Evolutionary conservation across 495 filamentous ascomycete species (phyloP), one percentile per base, ranked within the genome.

Genomic region (Trichoderma asperelloides): DNA sequence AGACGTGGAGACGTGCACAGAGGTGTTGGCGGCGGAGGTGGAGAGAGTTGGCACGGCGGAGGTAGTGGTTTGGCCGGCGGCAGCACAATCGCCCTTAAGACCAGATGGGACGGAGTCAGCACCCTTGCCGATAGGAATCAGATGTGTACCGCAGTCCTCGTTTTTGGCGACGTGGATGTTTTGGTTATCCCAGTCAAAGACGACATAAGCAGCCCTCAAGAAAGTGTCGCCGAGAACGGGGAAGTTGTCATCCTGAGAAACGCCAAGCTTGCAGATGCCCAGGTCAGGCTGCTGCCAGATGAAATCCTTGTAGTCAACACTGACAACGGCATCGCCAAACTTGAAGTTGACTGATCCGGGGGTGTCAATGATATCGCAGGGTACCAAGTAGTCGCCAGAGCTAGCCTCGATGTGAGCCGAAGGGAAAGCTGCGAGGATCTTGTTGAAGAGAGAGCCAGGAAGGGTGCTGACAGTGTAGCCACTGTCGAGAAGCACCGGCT

Each of bases 101-200:
- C 51, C 51, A 15, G 55, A 41, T 5, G 66, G 66, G 55, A 67
- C 49, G 4, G 92, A 90, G 63, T 82, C 79, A 2, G 92, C 91
- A 1, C 89, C 89, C 3, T 80, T 80, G 6, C 82, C 82, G 66
- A 96, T 93, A 74, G 93, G 91, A n/a, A 83, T 70, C 64, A 95
- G 77, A 62, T 87, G 81, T 41, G 81, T 81, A 5, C 74, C 70
- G 0, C 86, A 88, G 15, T 86, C 79, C 72, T 95, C 90, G 78
- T 92, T 94, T 43, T 86, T 86, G 12, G 90, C 92, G 43, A 96
- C 76, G 16, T 87, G 88, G 68, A 96, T 91, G 76, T 92, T 84
- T 75, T 95, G 91, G 73, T 92, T 94, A n/a, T 78, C 81, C 23
- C 96, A 79, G 71, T 96, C 92, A 72, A 91, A 96, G 1, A 96